These are phyloP conservation scores for Phytophthora europaea DNA, from an alignment of 352 stramenopile genomes.

Conservation along the genomic window DNA sequence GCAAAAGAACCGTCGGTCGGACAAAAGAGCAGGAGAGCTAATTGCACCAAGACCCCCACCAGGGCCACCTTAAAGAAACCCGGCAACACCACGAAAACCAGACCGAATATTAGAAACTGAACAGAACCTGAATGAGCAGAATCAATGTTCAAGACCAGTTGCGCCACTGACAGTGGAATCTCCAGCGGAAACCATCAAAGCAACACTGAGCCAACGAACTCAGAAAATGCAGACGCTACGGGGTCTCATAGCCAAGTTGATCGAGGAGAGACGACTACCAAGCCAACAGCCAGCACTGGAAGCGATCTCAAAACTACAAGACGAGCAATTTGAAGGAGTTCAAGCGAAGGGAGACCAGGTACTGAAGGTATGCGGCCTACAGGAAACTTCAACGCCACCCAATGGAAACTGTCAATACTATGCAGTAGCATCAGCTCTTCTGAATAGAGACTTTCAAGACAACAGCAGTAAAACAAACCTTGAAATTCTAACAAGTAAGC, in stretches of 20 bases:
- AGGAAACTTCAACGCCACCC: not conserved
- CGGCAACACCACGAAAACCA: not conserved
- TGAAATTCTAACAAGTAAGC: not conserved
- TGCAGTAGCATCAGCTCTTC: not conserved
- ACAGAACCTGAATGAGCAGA: no score
- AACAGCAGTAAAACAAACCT: not conserved
- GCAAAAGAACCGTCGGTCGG: no score
- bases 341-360: not conserved
- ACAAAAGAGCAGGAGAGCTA: no score
- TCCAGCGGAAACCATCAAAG: not conserved
- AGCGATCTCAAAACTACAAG: no score
- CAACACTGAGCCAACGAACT: not conserved
- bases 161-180: not conserved
- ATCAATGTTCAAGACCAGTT: no score
- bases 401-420: conserved; percentile 6
- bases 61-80: no score
- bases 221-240: no score
- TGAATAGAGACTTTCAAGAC: not conserved
- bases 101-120: not conserved
- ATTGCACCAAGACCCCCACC: no score
- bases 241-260: no score
- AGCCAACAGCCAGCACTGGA: no score
- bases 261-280: no score
- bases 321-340: no score
- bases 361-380: not conserved